These are phyloP conservation scores for Saturnispora saitoi DNA, from an alignment of 805 yeast species.

Conservation along the genomic window DNA sequence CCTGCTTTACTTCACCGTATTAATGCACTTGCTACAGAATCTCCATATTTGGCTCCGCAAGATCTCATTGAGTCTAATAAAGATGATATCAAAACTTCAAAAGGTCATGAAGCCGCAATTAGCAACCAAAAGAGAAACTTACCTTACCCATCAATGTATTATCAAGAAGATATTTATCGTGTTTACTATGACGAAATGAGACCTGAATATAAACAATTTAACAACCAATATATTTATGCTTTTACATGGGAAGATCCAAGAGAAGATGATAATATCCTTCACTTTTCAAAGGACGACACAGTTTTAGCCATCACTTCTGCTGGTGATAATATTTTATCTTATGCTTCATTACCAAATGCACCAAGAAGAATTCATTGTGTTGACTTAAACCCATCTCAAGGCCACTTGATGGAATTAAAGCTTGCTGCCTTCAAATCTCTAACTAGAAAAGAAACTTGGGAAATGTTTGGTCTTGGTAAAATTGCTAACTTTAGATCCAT, in stretches of 20 bases:
- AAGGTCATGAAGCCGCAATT: slow-evolving; percentile 74
- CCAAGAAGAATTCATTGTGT: slow-evolving; percentile 79
- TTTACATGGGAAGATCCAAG: slow-evolving; percentile 90
- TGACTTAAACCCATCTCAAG: slow-evolving; percentile 76
- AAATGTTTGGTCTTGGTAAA: slow-evolving; percentile 68
- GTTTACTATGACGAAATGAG: slow-evolving; percentile 69
- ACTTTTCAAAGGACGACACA: slow-evolving; percentile 54
- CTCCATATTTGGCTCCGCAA: slow-evolving; percentile 69
- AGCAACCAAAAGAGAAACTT: slow-evolving; percentile 51
- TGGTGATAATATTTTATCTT: slow-evolving; percentile 71
- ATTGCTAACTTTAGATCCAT: slow-evolving; percentile 44
- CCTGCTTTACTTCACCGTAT: slow-evolving; percentile 43
- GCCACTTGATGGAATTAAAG: slow-evolving; percentile 71
- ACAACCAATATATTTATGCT: slow-evolving; percentile 74
- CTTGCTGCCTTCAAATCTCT: slow-evolving; percentile 59
- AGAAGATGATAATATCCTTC: slow-evolving; percentile 63
- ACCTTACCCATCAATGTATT: slow-evolving; percentile 75
- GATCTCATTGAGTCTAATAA: slow-evolving; percentile 19
- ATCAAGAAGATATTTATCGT: slow-evolving; percentile 70
- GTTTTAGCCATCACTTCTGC: slow-evolving; percentile 81
- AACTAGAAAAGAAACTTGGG: slow-evolving; percentile 56
- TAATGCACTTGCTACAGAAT: slow-evolving; percentile 70
- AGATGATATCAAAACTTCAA: slow-evolving; percentile 37
- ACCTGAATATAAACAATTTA: slow-evolving; percentile 61
- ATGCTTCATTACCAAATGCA: slow-evolving; percentile 62